Percentiles rank a stretch among this genome's conserved stretches.
Conservation (phyloP, 2,329 filamentous ascomycete genomes). For the Chlorencoelia australis region DNA sequence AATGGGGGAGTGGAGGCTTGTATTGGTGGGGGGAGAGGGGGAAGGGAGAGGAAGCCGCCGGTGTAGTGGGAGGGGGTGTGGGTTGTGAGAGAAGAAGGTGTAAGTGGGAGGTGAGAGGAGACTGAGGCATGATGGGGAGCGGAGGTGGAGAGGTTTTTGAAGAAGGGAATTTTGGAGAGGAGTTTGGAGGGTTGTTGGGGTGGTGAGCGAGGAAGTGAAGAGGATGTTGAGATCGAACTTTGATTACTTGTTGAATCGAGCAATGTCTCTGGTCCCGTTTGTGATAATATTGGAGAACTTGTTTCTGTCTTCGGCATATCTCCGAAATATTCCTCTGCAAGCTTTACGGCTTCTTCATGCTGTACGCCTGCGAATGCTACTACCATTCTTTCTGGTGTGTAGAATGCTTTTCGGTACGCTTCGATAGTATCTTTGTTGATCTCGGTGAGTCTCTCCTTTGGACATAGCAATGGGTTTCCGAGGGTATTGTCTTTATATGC, state of each 20-base stretch:
- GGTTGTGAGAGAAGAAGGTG: constrained; percentile 44
- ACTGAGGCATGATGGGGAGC: constrained; percentile 52
- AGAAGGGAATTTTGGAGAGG: constrained; percentile 76
- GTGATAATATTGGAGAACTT: constrained; percentile 39
- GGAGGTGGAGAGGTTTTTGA: constrained; percentile 79
- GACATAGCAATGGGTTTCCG: constrained; percentile 86
- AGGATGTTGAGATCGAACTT: constrained; percentile 30
- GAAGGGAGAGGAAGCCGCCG: constrained; percentile 82
- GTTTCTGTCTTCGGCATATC: constrained; percentile 76
- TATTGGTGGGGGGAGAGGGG: constrained; percentile 64
- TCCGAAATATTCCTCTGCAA: constrained; percentile 81
- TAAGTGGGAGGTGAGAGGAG: constrained; percentile 33
- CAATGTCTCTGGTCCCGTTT: constrained; percentile 49
- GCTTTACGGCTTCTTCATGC: constrained; percentile 66
- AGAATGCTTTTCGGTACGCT: constrained; percentile 75
- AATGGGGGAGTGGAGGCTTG: constrained; percentile 72
- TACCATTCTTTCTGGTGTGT: constrained; percentile 81
- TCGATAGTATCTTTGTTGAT: constrained; percentile 68
- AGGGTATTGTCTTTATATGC: constrained; percentile 95
- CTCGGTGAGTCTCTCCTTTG: constrained; percentile 64
- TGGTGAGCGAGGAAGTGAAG: constrained; percentile 28
- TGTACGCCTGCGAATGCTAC: constrained; percentile 89
- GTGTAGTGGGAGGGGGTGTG: constrained; percentile 70
- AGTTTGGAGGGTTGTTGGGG: constrained; percentile 51
- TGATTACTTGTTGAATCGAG: constrained; percentile 31